These are phyloP conservation scores for Backusella liffmaniae DNA, from an alignment of 192 early-diverging fungal species.

Conservation along the genomic window DNA sequence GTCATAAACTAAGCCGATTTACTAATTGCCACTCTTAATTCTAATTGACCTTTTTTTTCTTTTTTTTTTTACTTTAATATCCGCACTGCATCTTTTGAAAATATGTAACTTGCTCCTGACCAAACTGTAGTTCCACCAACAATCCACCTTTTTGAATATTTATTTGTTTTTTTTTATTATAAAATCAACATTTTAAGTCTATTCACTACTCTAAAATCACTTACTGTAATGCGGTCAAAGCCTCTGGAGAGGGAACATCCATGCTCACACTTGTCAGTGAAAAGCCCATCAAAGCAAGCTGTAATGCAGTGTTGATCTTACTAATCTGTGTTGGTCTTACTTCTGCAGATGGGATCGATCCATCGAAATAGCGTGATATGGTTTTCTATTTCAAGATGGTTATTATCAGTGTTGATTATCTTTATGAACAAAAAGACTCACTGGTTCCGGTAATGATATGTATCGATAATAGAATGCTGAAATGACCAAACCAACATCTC, in stretches of 20 bases:
- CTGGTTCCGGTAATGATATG: slow-evolving; percentile 81
- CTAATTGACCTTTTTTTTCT: neutral
- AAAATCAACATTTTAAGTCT: neutral
- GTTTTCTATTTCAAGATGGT: slow-evolving; percentile 61
- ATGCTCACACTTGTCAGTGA: slow-evolving; percentile 75
- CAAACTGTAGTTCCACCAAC: too few species aligned
- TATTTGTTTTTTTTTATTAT: neutral
- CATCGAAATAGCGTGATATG: slow-evolving; percentile 80
- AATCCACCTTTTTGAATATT: neutral
- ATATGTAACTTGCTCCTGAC: slow-evolving; percentile 66
- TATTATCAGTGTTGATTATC: too few species aligned
- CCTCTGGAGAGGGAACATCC: slow-evolving; percentile 56
- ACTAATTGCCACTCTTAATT: neutral
- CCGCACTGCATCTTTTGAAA: slow-evolving; percentile 72
- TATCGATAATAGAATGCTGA: slow-evolving; percentile 84
- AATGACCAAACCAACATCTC: slow-evolving; percentile 79
- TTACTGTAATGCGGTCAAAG: slow-evolving; percentile 64
- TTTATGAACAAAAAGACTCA: slow-evolving; percentile 31
- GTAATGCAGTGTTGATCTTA: slow-evolving; percentile 91
- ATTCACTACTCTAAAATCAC: slow-evolving; percentile 12
- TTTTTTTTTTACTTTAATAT: slow-evolving; percentile 26
- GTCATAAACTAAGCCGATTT: too few species aligned
- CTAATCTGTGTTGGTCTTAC: slow-evolving; percentile 85
- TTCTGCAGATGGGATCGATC: slow-evolving; percentile 89
- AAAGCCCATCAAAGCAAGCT: slow-evolving; percentile 76